Evolutionary conservation across 2,329 filamentous ascomycete species (phyloP), one percentile per base, ranked within the genome.

Genomic region (Cytospora piceicola): DNA sequence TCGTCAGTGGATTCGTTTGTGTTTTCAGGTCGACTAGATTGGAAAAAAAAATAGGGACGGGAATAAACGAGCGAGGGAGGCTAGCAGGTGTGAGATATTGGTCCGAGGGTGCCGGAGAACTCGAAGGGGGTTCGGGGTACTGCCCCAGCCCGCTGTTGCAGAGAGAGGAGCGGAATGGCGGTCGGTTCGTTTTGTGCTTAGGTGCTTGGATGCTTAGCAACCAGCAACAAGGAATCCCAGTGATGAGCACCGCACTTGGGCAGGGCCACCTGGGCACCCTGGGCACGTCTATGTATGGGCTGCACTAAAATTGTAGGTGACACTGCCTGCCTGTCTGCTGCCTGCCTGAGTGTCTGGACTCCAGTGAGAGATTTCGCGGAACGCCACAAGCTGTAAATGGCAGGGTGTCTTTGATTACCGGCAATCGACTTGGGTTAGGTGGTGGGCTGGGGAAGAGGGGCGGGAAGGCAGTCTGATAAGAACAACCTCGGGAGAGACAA

Each of bases 41-140:
- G 61, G 53, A 29, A 51, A 29, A 42, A 36, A 51, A 30, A 46
- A 63, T 57, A 55, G 61, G 61, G 56, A 46, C 61, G 54, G 61
- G 61, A 57, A 57, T 52, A 57, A 36, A 24, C 53, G 61, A 63
- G 61, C 53, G 53, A 63, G 61, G 53, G 53, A 63, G 32, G 34
- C 56, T 55, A 17, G 20, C 27, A 42, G 20, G 5, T 17, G 34
- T 57, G 61, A 42, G 39, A 63, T 56, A n/a, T 53, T 32, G 53
- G 30, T 34, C 30, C 14, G 30, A 56, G 54, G 39, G 29, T 24
- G 52, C 55, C 34, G 29, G 59, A 57, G 60, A 39, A 27, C 27
- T 53, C 39, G 39, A 29, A 62, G 60, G 39, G 39, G 52, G 32
- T 27, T 52, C 53, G 53, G 39, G 39, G 54, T 55, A 52, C 39